Evolutionary conservation across 371 early-diverging fungal species (phyloP).

Genomic region (Rhizopus arrhizus): DNA sequence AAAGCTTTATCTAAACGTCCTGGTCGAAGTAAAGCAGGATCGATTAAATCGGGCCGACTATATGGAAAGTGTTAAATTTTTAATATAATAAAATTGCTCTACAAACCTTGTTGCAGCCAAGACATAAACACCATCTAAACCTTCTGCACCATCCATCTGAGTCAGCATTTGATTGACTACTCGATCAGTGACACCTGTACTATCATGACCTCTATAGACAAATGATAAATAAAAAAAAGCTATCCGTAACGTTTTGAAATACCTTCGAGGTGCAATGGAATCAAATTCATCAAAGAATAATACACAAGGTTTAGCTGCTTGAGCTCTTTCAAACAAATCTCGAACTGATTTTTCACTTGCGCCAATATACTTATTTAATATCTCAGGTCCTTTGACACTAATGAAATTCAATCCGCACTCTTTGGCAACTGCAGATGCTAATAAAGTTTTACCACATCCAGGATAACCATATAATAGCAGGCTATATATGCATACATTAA

Average conservation of each 20-base stretch:
- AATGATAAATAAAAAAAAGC: not conserved
- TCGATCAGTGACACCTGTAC: conserved; percentile 91
- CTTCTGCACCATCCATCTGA: conserved; percentile 96
- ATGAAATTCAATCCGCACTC: conserved; percentile 94
- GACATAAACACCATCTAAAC: conserved; percentile 86
- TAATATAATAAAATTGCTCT: conserved; percentile 3
- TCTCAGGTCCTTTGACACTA: conserved; percentile 94
- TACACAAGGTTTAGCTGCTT: conserved; percentile 87
- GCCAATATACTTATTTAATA: conserved; percentile 97
- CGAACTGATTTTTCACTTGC: conserved; percentile 87
- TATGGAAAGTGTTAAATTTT: conserved; percentile 7
- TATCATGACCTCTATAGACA: conserved; percentile 78
- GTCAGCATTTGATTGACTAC: conserved; percentile 97
- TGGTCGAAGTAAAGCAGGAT: conserved; percentile 96
- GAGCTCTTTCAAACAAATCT: conserved; percentile 92
- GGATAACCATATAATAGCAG: conserved; percentile 94
- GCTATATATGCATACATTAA: conserved; percentile 36
- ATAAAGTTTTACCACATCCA: conserved; percentile 91
- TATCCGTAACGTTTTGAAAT: not conserved
- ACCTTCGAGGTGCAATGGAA: conserved; percentile 87
- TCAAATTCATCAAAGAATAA: conserved; percentile 99
- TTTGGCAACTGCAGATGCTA: conserved; percentile 92
- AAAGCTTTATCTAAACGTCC: conserved; percentile 98
- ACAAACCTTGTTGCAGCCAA: conserved; percentile 89
- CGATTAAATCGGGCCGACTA: conserved; percentile 99